phyloP scores from a whole-genome alignment of 139 green algal genomes.

The Ulvella scutata region DNA sequence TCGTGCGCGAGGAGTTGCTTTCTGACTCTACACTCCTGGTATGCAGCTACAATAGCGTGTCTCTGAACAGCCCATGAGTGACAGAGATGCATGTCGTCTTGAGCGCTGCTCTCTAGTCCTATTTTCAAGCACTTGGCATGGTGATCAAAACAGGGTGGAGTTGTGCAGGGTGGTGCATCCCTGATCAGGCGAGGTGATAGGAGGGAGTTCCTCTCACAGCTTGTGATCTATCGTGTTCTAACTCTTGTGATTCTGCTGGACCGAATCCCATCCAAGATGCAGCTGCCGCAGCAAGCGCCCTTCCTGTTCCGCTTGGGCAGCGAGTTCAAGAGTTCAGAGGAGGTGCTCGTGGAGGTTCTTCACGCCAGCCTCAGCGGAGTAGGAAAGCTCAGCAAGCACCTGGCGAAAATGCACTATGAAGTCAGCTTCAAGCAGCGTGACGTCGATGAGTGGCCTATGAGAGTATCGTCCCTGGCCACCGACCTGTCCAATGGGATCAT shows the following conservation, averaged over 20 bases:
- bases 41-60: slow-evolving; percentile 11
- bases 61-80: slow-evolving; percentile 35
- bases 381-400: slow-evolving; percentile 46
- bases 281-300: slow-evolving; percentile 17
- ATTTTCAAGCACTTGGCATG: too few relatives aligned
- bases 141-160: not conserved
- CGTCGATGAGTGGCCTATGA: slow-evolving; percentile 43
- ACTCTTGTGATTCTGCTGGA: slow-evolving; percentile 68
- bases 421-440: slow-evolving; percentile 45
- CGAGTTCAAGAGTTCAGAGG: slow-evolving; percentile 35
- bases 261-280: slow-evolving; percentile 1
- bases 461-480: slow-evolving; percentile 30
- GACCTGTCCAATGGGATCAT: slow-evolving; percentile 59
- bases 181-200: not conserved
- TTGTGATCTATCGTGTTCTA: slow-evolving; percentile 60
- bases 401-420: slow-evolving; percentile 47
- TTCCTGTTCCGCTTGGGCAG: slow-evolving; percentile 33
- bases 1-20: slow-evolving; percentile 32
- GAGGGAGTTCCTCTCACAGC: slow-evolving; percentile 15
- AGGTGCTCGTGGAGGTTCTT: slow-evolving; percentile 46
- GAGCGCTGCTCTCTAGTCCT: too few relatives aligned
- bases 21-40: slow-evolving; percentile 27
- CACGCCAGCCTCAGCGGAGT: slow-evolving; percentile 42
- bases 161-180: slow-evolving; percentile 18
- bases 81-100: too few relatives aligned